A percentile compares a stretch with the other conserved stretches of the same genome.
These are phyloP conservation scores for Coprinellus micaceus DNA, from an alignment of 768 basidiomycete genomes.

Conservation along the genomic window DNA sequence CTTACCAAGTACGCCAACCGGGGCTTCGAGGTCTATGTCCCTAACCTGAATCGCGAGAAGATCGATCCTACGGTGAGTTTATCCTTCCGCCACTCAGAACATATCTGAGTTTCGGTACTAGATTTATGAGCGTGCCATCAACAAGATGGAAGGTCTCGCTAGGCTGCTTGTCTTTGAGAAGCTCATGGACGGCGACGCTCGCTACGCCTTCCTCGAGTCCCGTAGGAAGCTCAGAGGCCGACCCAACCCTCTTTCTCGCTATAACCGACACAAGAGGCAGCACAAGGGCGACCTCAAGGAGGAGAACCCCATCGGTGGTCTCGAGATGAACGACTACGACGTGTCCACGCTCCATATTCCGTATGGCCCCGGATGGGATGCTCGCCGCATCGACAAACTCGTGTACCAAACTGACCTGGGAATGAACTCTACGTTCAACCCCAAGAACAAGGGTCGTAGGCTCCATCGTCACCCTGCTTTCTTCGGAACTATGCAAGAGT, in stretches of 20 bases:
- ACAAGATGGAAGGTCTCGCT: slow-evolving; percentile 54
- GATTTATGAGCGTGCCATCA: slow-evolving; percentile 61
- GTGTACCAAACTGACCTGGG: slow-evolving; percentile 60
- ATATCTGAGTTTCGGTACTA: slow-evolving; percentile 15
- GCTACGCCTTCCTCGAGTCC: slow-evolving; percentile 43
- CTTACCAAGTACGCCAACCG: slow-evolving; percentile 55
- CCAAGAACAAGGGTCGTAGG: slow-evolving; percentile 55
- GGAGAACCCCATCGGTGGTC: slow-evolving; percentile 34
- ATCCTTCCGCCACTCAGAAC: not conserved
- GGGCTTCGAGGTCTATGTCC: slow-evolving; percentile 56
- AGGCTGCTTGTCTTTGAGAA: slow-evolving; percentile 61
- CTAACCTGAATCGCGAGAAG: slow-evolving; percentile 43
- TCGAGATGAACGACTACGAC: slow-evolving; percentile 59
- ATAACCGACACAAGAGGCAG: slow-evolving; percentile 33
- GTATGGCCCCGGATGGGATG: slow-evolving; percentile 59
- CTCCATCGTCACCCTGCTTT: slow-evolving; percentile 64
- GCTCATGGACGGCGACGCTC: slow-evolving; percentile 40
- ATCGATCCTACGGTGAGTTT: slow-evolving; percentile 55
- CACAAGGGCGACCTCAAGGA: slow-evolving; percentile 57
- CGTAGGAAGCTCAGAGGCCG: slow-evolving; percentile 50
- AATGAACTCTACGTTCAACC: slow-evolving; percentile 61
- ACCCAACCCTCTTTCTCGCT: slow-evolving; percentile 29
- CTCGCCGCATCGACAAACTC: slow-evolving; percentile 51
- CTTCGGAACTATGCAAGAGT: slow-evolving; percentile 56
- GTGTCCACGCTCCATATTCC: slow-evolving; percentile 53